A percentile compares a stretch with the other conserved stretches of the same genome.
These are phyloP conservation scores for Pleurotus djamor DNA, from an alignment of 768 basidiomycete species.

Conservation along the genomic window DNA sequence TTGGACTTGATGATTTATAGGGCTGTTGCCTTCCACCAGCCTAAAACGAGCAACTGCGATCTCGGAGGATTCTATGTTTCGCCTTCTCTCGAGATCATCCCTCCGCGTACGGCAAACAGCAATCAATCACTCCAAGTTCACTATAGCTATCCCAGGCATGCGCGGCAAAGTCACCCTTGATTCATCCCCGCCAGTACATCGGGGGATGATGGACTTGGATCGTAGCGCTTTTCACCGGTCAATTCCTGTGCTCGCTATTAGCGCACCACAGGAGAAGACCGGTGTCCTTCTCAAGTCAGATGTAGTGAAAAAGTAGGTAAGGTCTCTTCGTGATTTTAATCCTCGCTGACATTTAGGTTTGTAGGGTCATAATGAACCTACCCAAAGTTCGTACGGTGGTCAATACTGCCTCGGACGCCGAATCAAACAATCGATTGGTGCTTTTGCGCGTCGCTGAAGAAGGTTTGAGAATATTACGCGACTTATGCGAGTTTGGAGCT, in stretches of 20 bases:
- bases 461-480: slow-evolving; percentile 36
- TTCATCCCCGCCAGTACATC: slow-evolving; percentile 37
- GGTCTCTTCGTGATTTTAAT: not conserved
- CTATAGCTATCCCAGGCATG: slow-evolving; percentile 22
- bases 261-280: slow-evolving; percentile 56
- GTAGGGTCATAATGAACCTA: slow-evolving; percentile 63
- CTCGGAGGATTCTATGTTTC: not conserved
- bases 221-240: slow-evolving; percentile 61
- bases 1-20: not conserved
- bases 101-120: not conserved
- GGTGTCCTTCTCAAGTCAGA: slow-evolving; percentile 54
- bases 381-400: slow-evolving; percentile 67
- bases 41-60: too few relatives aligned
- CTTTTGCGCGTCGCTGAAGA: slow-evolving; percentile 59
- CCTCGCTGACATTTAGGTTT: slow-evolving; percentile 6
- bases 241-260: slow-evolving; percentile 66
- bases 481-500: slow-evolving; percentile 11
- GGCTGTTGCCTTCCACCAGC: not conserved
- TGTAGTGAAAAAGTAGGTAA: slow-evolving; percentile 56
- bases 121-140: not conserved
- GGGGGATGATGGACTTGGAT: slow-evolving; percentile 58
- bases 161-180: slow-evolving; percentile 35
- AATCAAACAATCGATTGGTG: slow-evolving; percentile 57
- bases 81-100: not conserved
- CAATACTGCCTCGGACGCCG: slow-evolving; percentile 39